Base-by-base conservation (phyloP, 1,284 basidiomycete species). In the Wallemia ichthyophaga region DNA sequence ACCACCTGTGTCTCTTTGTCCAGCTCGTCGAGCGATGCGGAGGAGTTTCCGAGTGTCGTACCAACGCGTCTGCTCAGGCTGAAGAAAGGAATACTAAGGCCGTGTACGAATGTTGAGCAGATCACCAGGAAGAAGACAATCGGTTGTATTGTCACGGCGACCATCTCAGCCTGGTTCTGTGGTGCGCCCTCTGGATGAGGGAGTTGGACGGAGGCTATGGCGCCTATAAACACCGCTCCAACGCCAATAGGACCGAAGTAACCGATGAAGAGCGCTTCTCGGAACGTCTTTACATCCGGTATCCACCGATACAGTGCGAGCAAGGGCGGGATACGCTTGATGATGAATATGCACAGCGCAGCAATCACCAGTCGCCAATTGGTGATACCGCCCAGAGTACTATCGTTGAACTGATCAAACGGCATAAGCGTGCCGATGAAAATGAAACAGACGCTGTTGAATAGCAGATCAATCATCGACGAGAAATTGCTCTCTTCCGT, bases 401-500 rank as follows among this genome's bases (percentile, higher is more conserved):
- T 70, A 67, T 84, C 71, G 62, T 78, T 76, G 71, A 88, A 95
- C 55, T 76, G 73, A 65, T 74, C 70, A 69, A 95, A 95, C 0
- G 89, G 89, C 76, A 89, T 89, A 78, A 89, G 87, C 33, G 89
- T 87, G 17, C 61, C 61, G 28, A 62, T 61, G 56, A 63, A 65
- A 19, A 58, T 33, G 28, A 57, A 57, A 24, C 81, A 82, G 21
- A 85, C 83, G 62, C 85, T 78, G 71, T 91, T 91, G 78, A 91
- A 88, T 60, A 91, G 73, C 63, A 88, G 71, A 69, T 94, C 91
- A 67, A 98, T 87, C 65, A 98, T 92, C 70, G 85, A 89, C 64
- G 83, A 87, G 73, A 98, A 98, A 64, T 91, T 83, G 26, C 84
- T 77, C 68, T 91, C 85, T 68, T 94, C 91, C 1, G 91, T 98